Percentiles rank a stretch among this genome's conserved stretches.
These are phyloP conservation scores for Talaromyces sp. DNA, from an alignment of 2,329 filamentous ascomycete genomes.

Conservation along the genomic window DNA sequence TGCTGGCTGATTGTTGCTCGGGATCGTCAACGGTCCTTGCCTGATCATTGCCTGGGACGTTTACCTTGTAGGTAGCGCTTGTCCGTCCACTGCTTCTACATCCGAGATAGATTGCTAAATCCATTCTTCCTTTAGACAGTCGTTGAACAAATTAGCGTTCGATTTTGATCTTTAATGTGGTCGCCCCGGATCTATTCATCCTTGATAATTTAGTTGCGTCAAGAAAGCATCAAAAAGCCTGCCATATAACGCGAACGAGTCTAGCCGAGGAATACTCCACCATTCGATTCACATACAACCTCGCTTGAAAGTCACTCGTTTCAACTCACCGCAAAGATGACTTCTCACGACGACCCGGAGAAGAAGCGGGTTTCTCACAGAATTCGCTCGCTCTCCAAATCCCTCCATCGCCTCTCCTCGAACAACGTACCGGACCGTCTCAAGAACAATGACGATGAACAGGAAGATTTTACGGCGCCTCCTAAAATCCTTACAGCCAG, in stretches of 20 bases:
- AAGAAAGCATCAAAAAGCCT: background rate
- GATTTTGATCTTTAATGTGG: background rate
- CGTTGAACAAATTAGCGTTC: background rate
- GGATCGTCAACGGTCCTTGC: slow-evolving; percentile 10
- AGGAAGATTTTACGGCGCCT: slow-evolving; percentile 60
- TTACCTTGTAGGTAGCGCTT: background rate
- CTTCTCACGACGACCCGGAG: slow-evolving; percentile 42
- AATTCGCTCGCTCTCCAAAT: slow-evolving; percentile 40
- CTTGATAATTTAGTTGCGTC: background rate
- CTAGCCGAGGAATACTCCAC: background rate
- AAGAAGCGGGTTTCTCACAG: slow-evolving; percentile 43
- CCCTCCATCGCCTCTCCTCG: slow-evolving; percentile 44
- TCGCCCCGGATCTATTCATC: background rate
- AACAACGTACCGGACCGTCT: slow-evolving; percentile 57
- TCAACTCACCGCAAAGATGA: slow-evolving; percentile 25
- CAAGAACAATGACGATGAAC: slow-evolving; percentile 53
- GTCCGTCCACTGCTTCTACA: background rate
- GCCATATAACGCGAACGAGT: background rate
- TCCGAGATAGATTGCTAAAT: background rate
- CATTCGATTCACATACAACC: background rate
- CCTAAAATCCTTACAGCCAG: slow-evolving; percentile 42
- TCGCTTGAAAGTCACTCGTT: background rate
- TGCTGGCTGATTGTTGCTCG: slow-evolving; percentile 17
- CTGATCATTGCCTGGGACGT: background rate
- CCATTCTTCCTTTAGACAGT: background rate